Evolutionary conservation across 495 filamentous ascomycete genomes (phyloP), one percentile per base, ranked within the genome.

Genomic region (Trypethelium eluteriae): DNA sequence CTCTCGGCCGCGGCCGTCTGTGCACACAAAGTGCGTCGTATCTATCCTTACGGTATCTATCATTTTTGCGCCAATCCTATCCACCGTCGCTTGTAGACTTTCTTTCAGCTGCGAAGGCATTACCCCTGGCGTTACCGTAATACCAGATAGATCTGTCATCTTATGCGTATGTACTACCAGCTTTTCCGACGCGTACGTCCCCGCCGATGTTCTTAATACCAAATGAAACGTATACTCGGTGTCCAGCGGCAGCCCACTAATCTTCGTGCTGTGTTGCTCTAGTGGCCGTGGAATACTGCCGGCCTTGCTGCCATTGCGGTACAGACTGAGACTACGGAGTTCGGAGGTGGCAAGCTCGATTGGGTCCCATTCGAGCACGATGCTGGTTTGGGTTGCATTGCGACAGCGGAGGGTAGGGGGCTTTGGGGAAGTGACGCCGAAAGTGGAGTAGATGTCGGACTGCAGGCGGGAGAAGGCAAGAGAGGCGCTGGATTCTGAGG

Each of bases 21-120:
- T 93, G 69, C 93, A 97, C 62, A 99, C 93, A 75, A 98, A 99
- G 77, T 99, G 94, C 16, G 94, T 99, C 2, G 94, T 99, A 72
- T 99, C 94, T 67, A 99, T 98, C 64, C 93, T 83, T 38, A 99
- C 95, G 2, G 85, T 82, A 69, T 98, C 95, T 62, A 91, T 89
- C 65, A 97, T 79, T 79, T 94, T 96, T 50, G 90, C 95, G 44
- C 95, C 94, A 67, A 99, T 96, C 64, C 92, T 83, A 69, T 96
- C 88, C 32, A 96, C 81, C 2, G 92, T 89, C 25, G 81, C 82
- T 32, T 83, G 78, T 0, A 99, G 83, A 50, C 82, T 85, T 65
- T 96, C 92, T 68, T 87, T 84, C 57, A 88, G 82, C 39, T 86
- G 82, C 5, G 89, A 80, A 2, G 92, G 89, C 68, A 99, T 81